Percentiles rank a stretch among this genome's conserved stretches.
phyloP scores from a whole-genome alignment of 2,329 filamentous ascomycete genomes.

The Neoarthrinium moseri region DNA sequence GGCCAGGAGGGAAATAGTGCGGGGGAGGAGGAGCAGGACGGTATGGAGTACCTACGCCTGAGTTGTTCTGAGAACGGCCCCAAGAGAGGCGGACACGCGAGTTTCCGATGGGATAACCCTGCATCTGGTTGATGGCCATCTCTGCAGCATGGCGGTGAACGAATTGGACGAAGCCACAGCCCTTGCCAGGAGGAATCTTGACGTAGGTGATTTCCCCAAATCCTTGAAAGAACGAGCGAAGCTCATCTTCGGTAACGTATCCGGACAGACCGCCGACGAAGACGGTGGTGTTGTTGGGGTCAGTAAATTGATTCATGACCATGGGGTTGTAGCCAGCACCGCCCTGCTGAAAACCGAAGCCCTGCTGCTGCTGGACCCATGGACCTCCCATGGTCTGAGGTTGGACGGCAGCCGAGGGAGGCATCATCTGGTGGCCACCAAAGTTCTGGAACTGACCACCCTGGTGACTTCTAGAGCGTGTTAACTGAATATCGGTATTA shows the following conservation, averaged over 20 bases:
- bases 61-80: conserved; percentile 99
- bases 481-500: conserved; percentile 9
- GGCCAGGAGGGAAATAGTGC: conserved; percentile 30
- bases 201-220: conserved; percentile 99
- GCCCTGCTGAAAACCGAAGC: conserved; percentile 32
- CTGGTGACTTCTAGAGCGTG: conserved; percentile 33
- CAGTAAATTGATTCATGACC: conserved; percentile 98
- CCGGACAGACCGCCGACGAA: conserved; percentile 96
- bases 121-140: conserved; percentile 99
- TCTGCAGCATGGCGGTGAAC: conserved; percentile 97
- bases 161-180: conserved; percentile 98
- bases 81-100: conserved; percentile 95
- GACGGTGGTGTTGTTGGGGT: conserved; percentile 98
- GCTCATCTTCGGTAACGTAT: conserved; percentile 98
- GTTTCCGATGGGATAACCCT: conserved; percentile 98
- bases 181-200: conserved; percentile 99
- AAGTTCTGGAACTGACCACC: conserved; percentile 35
- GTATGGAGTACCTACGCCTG: conserved; percentile 94
- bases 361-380: conserved; percentile 37
- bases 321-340: conserved; percentile 45
- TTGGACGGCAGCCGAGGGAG: conserved; percentile 37
- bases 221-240: conserved; percentile 99
- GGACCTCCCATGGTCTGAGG: conserved; percentile 37
- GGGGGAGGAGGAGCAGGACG: conserved; percentile 68
- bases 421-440: conserved; percentile 36